Evolutionary conservation across 257 asterid species (phyloP).

Genomic region (Lantana camara): DNA sequence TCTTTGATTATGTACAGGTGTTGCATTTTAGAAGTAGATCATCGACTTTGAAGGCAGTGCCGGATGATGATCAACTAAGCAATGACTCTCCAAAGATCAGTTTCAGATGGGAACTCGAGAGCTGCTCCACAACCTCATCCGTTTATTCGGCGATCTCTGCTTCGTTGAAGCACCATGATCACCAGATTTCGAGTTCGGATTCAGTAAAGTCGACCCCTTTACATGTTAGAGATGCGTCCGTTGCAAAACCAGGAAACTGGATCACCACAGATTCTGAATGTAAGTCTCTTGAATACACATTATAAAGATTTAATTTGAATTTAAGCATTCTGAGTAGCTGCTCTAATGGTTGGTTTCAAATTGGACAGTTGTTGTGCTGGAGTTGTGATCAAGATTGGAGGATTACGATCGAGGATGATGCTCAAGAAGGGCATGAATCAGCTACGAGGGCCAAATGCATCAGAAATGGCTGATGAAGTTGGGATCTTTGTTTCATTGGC

Average conservation of each 20-base stretch:
- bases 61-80: constrained; percentile 57
- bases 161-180: constrained; percentile 31
- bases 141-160: constrained; percentile 42
- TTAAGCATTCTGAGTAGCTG: too few relatives aligned
- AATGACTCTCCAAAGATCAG: constrained; percentile 80
- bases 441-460: background rate
- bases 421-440: background rate
- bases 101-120: constrained; percentile 75
- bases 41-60: constrained; percentile 42
- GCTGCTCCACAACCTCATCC: constrained; percentile 63
- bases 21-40: constrained; percentile 49
- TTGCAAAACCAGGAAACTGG: constrained; percentile 58
- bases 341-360: constrained; percentile 3
- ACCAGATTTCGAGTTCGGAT: constrained; percentile 17
- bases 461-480: constrained; percentile 2
- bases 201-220: constrained; percentile 48
- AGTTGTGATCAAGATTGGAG: constrained; percentile 49
- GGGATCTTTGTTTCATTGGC: background rate
- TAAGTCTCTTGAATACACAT: constrained; percentile 28
- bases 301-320: too few relatives aligned
- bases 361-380: constrained; percentile 75
- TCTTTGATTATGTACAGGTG: constrained; percentile 35
- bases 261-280: constrained; percentile 88
- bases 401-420: background rate
- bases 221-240: constrained; percentile 31